These are phyloP conservation scores for Coprinopsis cinerea DNA, from an alignment of 768 basidiomycete genomes.

Conservation along the genomic window DNA sequence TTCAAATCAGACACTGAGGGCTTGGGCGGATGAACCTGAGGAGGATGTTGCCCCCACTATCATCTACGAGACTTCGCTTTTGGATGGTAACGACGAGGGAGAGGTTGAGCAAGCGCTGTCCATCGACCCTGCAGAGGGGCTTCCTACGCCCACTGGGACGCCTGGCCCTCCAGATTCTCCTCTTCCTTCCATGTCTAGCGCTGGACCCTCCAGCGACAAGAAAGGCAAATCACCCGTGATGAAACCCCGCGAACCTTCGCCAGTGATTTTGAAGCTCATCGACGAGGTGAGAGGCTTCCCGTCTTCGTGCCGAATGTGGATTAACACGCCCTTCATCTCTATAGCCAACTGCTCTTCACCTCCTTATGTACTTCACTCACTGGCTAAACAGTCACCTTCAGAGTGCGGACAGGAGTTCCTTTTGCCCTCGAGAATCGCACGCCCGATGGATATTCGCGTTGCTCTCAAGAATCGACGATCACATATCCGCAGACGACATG, in stretches of 20 bases:
- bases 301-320: conserved; percentile 2
- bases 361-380: conserved; percentile 79
- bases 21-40: conserved; percentile 28
- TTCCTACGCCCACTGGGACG: conserved; percentile 37
- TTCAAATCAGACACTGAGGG: conserved; percentile 32
- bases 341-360: conserved; percentile 65
- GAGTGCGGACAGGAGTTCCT: conserved; percentile 28
- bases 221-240: conserved; percentile 6
- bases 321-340: conserved; percentile 11
- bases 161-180: conserved; percentile 26
- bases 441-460: conserved; percentile 76
- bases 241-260: conserved; percentile 52
- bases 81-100: conserved; percentile 32
- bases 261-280: conserved; percentile 48
- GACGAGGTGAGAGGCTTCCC: conserved; percentile 66
- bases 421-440: conserved; percentile 48
- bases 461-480: conserved; percentile 62
- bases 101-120: conserved; percentile 33
- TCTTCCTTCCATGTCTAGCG: not conserved
- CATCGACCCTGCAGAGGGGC: conserved; percentile 28
- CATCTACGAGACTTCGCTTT: conserved; percentile 4
- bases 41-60: conserved; percentile 7
- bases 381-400: conserved; percentile 69
- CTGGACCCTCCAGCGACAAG: not conserved
- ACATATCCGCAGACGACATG: conserved; percentile 71